Evolutionary conservation across 441 rosid species (phyloP).

Genomic region (Gossypium schwendimanii): DNA sequence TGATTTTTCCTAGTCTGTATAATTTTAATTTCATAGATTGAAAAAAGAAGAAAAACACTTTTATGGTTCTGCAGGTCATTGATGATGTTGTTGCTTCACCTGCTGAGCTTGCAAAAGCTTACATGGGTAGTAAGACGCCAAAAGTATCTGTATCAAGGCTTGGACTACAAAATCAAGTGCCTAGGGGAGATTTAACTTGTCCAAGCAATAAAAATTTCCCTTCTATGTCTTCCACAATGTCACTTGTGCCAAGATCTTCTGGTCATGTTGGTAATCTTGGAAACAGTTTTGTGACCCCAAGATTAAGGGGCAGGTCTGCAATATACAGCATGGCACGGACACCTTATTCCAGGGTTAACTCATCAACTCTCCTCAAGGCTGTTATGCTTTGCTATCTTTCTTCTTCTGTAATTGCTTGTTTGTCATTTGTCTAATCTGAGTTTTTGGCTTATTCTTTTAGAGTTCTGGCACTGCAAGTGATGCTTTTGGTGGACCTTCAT

Average conservation of each 20-base stretch:
- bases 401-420: constrained; percentile 5
- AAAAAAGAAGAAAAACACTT: too few species aligned
- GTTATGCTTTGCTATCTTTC: constrained; percentile 6
- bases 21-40: neutral
- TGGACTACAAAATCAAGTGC: constrained; percentile 36
- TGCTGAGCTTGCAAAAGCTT: constrained; percentile 92
- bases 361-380: constrained; percentile 46
- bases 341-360: constrained; percentile 67
- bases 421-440: constrained; percentile 4
- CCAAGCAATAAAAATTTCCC: constrained; percentile 29
- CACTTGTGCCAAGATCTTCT: constrained; percentile 47
- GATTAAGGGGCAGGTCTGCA: constrained; percentile 82
- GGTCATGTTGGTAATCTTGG: constrained; percentile 34
- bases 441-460: constrained; percentile 26
- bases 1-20: constrained; percentile 1
- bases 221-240: constrained; percentile 38
- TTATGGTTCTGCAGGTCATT: constrained; percentile 43
- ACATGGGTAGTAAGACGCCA: constrained; percentile 78
- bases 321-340: constrained; percentile 83
- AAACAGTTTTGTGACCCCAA: constrained; percentile 72
- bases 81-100: constrained; percentile 74
- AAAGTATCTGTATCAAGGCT: constrained; percentile 56
- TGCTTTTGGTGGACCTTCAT: constrained; percentile 39
- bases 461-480: constrained; percentile 23
- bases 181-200: constrained; percentile 41